Evolutionary conservation across 441 rosid genomes (phyloP), one percentile per base, ranked within the genome.

Genomic region (Erodium chrysanthum): DNA sequence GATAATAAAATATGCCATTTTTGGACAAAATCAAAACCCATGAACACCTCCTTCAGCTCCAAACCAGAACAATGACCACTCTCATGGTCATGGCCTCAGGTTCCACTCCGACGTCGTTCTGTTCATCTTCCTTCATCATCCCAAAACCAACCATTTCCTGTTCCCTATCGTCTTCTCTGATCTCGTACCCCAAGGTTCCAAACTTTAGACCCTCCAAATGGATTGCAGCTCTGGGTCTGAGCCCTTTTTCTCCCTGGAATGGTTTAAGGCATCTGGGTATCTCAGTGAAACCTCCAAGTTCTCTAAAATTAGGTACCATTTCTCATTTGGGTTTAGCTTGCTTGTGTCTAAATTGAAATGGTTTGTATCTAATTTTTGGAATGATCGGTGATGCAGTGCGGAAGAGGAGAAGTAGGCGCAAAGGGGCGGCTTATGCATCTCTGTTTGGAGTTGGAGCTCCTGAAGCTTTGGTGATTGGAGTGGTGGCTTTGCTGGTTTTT

Each of bases 391-490:
- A 9, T 52, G 69, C 85, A 79, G 90, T 74, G 80, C 83, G 75
- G 79, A 86, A 73, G 74, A 64, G 73, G 33, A 85, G 78, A 70
- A 69, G 80, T 65, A 80, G 68, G 35, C 72, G 87, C 21, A 74
- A 27, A 81, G 71, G 76, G 73, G 14, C 48, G 11, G 80, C 86
- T 65, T 77, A 70, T 70, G 96, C 97, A 71, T 93, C 98, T 66
- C 76, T 93, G 35, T 93, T 93, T 73, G 97, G 97, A 8, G 97
- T 93, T 75, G 98, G 98, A 74, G 98, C 95, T 79, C 97, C 98
- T 63, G 97, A 91, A 78, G 98, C 92, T 83, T 61, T 93, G 80
- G 97, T 93, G 64, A 91, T 93, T 82, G 98, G 98, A 29, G 97
- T 84, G 58, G 98, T 93, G 70, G 98, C 97, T 77, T 82, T 93